Base-by-base conservation (phyloP, 371 early-diverging fungal species). In the Mortierella sp. region DNA sequence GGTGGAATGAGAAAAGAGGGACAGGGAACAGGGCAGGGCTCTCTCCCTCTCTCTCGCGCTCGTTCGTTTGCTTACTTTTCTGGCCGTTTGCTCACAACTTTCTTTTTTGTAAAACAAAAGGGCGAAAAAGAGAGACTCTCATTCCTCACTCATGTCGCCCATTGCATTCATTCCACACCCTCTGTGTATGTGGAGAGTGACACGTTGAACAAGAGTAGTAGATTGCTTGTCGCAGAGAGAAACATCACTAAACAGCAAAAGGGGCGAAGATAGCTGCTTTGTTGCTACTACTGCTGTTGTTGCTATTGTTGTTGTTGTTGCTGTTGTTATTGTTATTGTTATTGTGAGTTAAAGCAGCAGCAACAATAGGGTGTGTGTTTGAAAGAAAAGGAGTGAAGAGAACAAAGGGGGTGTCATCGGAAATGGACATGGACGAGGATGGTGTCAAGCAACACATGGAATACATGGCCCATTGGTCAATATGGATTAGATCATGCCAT, bases 101-200 rank as follows among this genome's bases (percentile, higher is more conserved):
- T 31, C 19, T 28, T 57, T 74, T 58, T 57, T 31, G 60, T 31
- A 31, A 28, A 57, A 26, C 24, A 34, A 31, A 44, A 42, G 34
- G 45, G 54, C 74, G 54, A 52, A 74, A 47, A 72, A 31, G 72
- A 47, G n/a, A 73, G 78, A 73, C 73, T 73, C 60, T 77, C 72
- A 21, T 34, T 52, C 73, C 54, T 47, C 28, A 50, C 3, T 10
- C 45, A 42, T 42, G 45, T 14, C 21, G 47, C 0, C n/a, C n/a
- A 55, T 55, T 24, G 50, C 55, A 55, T 19, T 19, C 55, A 24
- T 55, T 55, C 5, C 42, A 38, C 42, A 38, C 50, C 50, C 14
- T 14, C 2, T 3, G 16, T 3, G 50, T 50, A 14, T 16, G 16
- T 50, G 3, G 16, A 50, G 42, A 50, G 50, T 50, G 14, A 55